Evolutionary conservation across 2,329 filamentous ascomycete genomes (phyloP), one percentile per base, ranked within the genome.

Genomic region (Clarireedia hainanense): DNA sequence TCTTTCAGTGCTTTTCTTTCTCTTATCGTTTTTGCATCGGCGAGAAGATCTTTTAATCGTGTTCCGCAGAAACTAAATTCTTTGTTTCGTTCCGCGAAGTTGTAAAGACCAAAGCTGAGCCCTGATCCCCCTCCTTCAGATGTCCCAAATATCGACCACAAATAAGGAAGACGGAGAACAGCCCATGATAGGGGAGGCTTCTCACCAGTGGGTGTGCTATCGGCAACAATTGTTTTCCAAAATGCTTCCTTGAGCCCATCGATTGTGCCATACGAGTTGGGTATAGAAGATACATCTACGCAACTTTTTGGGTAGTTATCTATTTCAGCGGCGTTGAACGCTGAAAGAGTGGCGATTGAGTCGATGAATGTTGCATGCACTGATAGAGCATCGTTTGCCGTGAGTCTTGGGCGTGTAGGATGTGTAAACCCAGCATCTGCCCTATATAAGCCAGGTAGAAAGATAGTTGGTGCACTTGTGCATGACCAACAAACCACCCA

Each of bases 401-500:
- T n/a, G 6, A 48, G 48, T 2, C 10, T 7, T 27, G 51, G 40
- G 3, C 15, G 27, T 20, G 30, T 27, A 15, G 23, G 34, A n/a
- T 47, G n/a, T 23, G 30, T 27, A 17, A 55, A 34, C 7, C 26
- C 46, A 27, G 14, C 36, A 55, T 50, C 45, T 30, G 46, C 52
- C 27, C 23, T n/a, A 24, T 55, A 50, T 4, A 3, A 10, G 14
- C 46, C 46, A 2, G 46, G 46, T 4, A 55, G 52, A 26, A 55
- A 55, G 9, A 43, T 17, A 6, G 36, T 10, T 5, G 52, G 52
- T 15, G 52, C 52, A 12, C 26, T 6, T 6, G 15, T 24, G 24
- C 52, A 55, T 17, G 46, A 50, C 46, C 52, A 55, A 27, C 52
- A 50, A 36, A 55, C 52, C 2, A 55, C 46, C 52, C 52, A 55